Base-by-base conservation (phyloP, 345 rosid species). In the Excoecaria agallocha region DNA sequence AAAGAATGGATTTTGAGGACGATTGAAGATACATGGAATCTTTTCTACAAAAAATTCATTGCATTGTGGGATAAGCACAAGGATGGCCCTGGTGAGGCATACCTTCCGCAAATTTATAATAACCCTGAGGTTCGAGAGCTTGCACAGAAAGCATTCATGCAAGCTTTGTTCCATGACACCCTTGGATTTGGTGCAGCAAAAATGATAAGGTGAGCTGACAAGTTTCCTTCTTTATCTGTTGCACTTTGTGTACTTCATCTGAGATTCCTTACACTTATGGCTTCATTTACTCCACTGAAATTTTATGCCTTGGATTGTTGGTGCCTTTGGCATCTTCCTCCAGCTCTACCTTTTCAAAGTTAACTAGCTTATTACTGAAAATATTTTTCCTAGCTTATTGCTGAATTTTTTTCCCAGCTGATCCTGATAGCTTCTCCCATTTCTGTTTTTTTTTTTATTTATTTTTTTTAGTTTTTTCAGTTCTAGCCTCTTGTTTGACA, bases 111-210 rank as follows among this genome's bases (percentile, higher is more conserved):
- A 76, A 90, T 95, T 74, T 93, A 95, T 74, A 87, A 86, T 76
- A 89, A 79, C 49, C 70, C 76, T 1, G 92, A 89, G 83, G 85
- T 93, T 80, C 85, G 64, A 77, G 80, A 85, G 87, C 90, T 89
- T 59, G 84, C 86, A 45, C 91, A 87, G 81, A 87, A 72, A 71
- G 86, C 85, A 55, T 93, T 65, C 77, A 87, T 95, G 88, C 76
- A 15, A 68, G 89, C 88, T 73, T 79, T 95, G 80, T 80, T 93
- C 82, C 98, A 91, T 68, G 98, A 93, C 69, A 73, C 91, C 43
- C 94, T 95, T 69, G 99, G 99, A 66, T 95, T 91, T 41, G 99
- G 98, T 38, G 92, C 98, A 68, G 97, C 98, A 71, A 93, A 95
- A 82, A 95, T 95, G 99, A 93, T 91, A 56, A 90, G 99, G 98